phyloP scores from a whole-genome alignment of 2,329 filamentous ascomycete genomes.

The Sporothrix variecibatus region DNA sequence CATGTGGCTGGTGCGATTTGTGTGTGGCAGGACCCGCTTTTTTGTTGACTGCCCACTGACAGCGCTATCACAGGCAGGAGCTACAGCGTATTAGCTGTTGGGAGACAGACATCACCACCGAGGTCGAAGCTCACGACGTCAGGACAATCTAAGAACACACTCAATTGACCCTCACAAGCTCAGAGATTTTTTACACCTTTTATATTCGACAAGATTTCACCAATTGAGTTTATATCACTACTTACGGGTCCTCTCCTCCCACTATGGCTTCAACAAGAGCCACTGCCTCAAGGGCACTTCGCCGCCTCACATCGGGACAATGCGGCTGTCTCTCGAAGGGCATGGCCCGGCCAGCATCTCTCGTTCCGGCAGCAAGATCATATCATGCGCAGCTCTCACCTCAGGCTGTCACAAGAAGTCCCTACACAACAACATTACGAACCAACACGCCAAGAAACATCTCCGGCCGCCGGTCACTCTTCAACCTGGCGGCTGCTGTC shows the following conservation, averaged over 20 bases:
- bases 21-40: slow-evolving; percentile 17
- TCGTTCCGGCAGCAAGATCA: background rate
- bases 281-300: slow-evolving; percentile 5
- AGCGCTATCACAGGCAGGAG: background rate
- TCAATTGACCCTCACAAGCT: background rate
- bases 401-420: background rate
- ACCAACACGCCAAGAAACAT: background rate
- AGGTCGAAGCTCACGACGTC: background rate
- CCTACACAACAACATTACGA: background rate
- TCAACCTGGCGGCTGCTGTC: slow-evolving; percentile 33
- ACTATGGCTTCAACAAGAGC: background rate
- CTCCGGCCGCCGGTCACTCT: slow-evolving; percentile 34
- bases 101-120: background rate
- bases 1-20: slow-evolving; percentile 11
- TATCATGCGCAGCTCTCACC: background rate
- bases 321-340: background rate
- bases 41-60: background rate
- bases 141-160: background rate
- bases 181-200: background rate
- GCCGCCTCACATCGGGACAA: slow-evolving; percentile 7
- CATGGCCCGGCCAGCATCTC: background rate
- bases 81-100: background rate
- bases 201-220: background rate
- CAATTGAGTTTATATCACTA: background rate
- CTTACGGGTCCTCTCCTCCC: background rate